A percentile compares a stretch with the other conserved stretches of the same genome.
These are phyloP conservation scores for Fragaria vesca DNA, from an alignment of 306 rosid species.

Conservation along the genomic window DNA sequence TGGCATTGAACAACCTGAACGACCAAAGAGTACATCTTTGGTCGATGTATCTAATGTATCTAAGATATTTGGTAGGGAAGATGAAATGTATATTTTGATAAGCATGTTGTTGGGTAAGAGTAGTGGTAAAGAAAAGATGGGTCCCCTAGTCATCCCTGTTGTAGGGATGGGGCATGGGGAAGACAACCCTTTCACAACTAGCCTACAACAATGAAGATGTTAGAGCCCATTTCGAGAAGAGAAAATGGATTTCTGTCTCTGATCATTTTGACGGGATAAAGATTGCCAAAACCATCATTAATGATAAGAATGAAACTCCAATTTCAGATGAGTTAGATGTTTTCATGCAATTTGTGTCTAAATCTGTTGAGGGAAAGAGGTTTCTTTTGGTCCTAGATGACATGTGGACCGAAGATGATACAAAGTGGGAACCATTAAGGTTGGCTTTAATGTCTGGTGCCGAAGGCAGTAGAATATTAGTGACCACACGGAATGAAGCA, in stretches of 20 bases:
- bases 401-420: constrained; percentile 6
- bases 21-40: background rate
- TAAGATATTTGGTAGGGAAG: background rate
- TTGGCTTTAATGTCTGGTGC: background rate
- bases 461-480: constrained; percentile 15
- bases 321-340: background rate
- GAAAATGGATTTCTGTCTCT: constrained; percentile 18
- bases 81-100: background rate
- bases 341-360: background rate
- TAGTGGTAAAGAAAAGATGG: background rate
- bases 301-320: background rate
- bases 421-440: constrained; percentile 7
- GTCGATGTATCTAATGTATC: background rate
- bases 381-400: constrained; percentile 22
- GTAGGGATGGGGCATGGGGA: constrained; percentile 22
- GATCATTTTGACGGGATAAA: constrained; percentile 12
- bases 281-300: constrained; percentile 9
- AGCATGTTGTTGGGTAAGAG: background rate
- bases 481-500: constrained; percentile 11
- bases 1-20: no score
- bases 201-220: constrained; percentile 2
- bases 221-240: background rate
- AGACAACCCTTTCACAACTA: background rate
- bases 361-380: background rate
- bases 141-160: constrained; percentile 3